Conservation (phyloP, 2,329 filamentous ascomycete genomes). For the Neofusicoccum umdonicola region DNA sequence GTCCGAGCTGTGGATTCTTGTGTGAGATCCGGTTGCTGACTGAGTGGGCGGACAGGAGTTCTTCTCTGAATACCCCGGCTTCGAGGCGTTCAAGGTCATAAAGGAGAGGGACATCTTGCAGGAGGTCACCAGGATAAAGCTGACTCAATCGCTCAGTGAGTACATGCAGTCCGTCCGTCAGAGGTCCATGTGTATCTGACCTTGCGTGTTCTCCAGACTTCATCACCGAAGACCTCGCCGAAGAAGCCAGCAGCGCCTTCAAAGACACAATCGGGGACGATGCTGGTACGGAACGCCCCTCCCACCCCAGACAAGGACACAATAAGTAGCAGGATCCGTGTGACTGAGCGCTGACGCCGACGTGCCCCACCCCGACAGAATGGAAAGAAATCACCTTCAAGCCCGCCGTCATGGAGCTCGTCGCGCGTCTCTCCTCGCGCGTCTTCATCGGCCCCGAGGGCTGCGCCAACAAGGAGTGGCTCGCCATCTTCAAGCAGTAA, state of each 20-base stretch:
- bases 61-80: conserved; percentile 5
- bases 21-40: not conserved
- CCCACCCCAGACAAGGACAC: too few species aligned
- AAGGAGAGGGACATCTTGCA: not conserved
- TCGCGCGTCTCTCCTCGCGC: conserved; percentile 55
- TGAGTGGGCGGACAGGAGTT: not conserved
- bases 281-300: not conserved
- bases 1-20: not conserved
- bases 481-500: not conserved
- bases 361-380: not conserved
- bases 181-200: too few species aligned
- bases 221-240: not conserved
- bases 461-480: conserved; percentile 22
- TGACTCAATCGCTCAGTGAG: conserved; percentile 6
- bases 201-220: not conserved
- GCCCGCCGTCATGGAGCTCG: conserved; percentile 43
- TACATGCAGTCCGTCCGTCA: too few species aligned
- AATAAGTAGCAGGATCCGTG: too few species aligned
- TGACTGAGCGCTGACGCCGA: too few species aligned
- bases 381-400: conserved; percentile 15
- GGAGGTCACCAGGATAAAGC: not conserved
- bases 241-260: not conserved
- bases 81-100: not conserved
- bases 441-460: conserved; percentile 51
- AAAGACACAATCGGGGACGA: not conserved